Evolutionary conservation across 2,329 filamentous ascomycete genomes (phyloP), one percentile per base, ranked within the genome.

Genomic region (Hypoxylon sp.): DNA sequence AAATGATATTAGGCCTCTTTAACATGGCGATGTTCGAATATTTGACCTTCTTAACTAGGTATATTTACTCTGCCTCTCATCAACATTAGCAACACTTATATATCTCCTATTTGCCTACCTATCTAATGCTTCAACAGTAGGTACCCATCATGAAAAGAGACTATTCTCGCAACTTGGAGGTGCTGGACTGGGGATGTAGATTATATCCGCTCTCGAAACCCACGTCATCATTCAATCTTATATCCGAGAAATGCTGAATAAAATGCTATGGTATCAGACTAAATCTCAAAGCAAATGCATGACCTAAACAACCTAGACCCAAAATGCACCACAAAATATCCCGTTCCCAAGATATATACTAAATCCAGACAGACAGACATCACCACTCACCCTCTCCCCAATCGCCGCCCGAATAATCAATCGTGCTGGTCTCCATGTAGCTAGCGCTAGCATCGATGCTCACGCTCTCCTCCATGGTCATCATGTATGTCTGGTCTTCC

Each of bases 401-500:
- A 17, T 68, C 73, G 1, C 70, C 71, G 0, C 74, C 75, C 1
- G 75, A 76, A 52, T 76, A 76, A 46, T 76, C 74, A 10, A 34
- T 32, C n/a, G 61, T 53, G 4, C 25, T 55, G 2, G 50, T 34
- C 14, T 51, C 66, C 25, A 56, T 45, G 9, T 65, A 69, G 3
- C 51, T 55, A 25, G 67, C 71, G n/a, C 53, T 71, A 6, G 61
- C 63, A 6, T 68, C 57, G 11, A 70, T 30, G 21, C 23, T 58
- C 41, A 70, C 36, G 23, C 60, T 73, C 60, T 70, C 69, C 11
- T 73, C 70, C 59, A 70, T 62, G 14, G 9, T 19, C 68, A 63
- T 66, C 57, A 21, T 51, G 21, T n/a, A 13, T 19, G 6, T 46
- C 51, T 60, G 43, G 38, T 51, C 58, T 7, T 19, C 61, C 52